Base-by-base conservation (phyloP, 805 yeast species). In the Kuraishia floccosa region DNA sequence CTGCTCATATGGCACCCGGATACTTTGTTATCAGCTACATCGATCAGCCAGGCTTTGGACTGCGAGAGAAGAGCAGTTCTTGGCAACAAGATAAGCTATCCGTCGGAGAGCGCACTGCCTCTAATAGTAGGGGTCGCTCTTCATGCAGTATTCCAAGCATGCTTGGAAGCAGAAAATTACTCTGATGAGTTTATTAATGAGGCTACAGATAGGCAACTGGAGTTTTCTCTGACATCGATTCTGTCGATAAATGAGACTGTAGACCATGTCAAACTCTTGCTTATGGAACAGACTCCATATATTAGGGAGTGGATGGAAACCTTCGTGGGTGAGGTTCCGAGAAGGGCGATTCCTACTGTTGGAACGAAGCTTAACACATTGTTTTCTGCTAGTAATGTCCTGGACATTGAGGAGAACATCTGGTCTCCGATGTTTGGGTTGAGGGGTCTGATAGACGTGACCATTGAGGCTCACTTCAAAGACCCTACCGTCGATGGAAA, bases 401-500 rank as follows among this genome's bases (percentile, higher is more conserved):
- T 84, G 21, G 95, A 83, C 45, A 72, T 84, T 7, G 99, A 91
- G 52, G 96, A 91, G 44, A 81, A 76, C 42, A 77, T 91, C 10
- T 76, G 94, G 85, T 84, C 96, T 0, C 94, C 96, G 0, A 67
- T 72, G 47, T 86, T 69, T 56, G 99, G 99, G 0, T 54, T 91
- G 6, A 72, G 84, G 41, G 99, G 99, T 0, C 72, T 78, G 42
- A 73, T 87, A 12, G 99, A 91, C 56, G 95, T 79, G 3, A 85
- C 95, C 0, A 65, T 85, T 2, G 80, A 79, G 40, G 79, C 81
- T 0, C 50, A 57, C 17, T 47, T 66, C 6, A 56, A 57, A 27
- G 60, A 60, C 4, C 38, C 44, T 4, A 39, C 47, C 5, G 45
- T 49, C 10, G 39, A 41, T 2, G 68, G 68, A n/a, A 68, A 60